Base-by-base conservation (phyloP, 106 monocot species). In the Hemerocallis citrina region DNA sequence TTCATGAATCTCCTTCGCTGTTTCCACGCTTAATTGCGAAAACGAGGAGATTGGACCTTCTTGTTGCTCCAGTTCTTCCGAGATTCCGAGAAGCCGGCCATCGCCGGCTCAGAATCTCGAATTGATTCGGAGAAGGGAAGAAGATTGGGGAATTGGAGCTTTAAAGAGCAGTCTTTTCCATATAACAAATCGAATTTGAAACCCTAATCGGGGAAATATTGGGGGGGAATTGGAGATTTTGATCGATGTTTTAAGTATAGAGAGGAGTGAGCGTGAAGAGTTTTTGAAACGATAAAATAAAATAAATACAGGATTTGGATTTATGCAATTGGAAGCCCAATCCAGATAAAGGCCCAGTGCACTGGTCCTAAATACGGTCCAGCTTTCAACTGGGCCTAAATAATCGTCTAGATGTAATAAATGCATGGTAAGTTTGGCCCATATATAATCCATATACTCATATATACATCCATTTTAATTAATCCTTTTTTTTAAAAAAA, bases 91-190 rank as follows among this genome's bases (percentile, higher is more conserved):
- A 61, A 8, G 22, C 41, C 23, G 23, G 15, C 41, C 61, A 61
- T 28, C 61, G 61, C 39, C 61, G 61, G 42, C 39, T 42, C 43
- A 25, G 4, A 3, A 42, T 28, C 37, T 42, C 61, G 25, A 13
- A 41, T n/a, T 24, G 25, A 28, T 25, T 23, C 6, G 61, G 61
- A 12, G 8, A 28, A 25, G 28, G 1, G 25, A 29, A 1, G 27
- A 61, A 6, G 27, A 61, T 19, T 6, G 42, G 33, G 25, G 28
- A 12, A 27, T 42, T 61, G 27, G 13, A 27, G 17, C 41, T 41
- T 0, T 25, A 5, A 20, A 61, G 39, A n/a, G 41, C 28, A 29
- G 43, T 39, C 39, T 40, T 42, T 41, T 61, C 61, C 61, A 61
- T 61, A 41, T 41, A 40, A 21, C 14, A 59, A 39, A 9, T 39